phyloP scores from a whole-genome alignment of 2,329 filamentous ascomycete species.

The Thelonectria discophora region DNA sequence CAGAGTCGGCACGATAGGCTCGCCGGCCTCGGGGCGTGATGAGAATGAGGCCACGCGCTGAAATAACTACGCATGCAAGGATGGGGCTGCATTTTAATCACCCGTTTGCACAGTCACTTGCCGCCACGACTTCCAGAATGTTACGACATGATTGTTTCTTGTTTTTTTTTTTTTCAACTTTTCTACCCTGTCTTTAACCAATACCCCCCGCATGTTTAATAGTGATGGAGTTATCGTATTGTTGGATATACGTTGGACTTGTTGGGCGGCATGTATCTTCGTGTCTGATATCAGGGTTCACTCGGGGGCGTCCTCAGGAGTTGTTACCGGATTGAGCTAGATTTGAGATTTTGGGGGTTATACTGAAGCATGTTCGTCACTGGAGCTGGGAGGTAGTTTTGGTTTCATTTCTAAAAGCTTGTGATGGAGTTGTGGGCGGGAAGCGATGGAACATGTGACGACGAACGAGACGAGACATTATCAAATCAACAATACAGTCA shows the following conservation, averaged over 20 bases:
- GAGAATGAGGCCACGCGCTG: not conserved
- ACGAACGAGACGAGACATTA: slow-evolving; percentile 4
- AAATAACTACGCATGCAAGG: not conserved
- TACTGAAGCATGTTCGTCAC: slow-evolving; percentile 6
- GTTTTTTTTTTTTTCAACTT: slow-evolving; percentile 13
- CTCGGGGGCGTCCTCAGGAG: slow-evolving; percentile 38
- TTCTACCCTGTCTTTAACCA: slow-evolving; percentile 27
- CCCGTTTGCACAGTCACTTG: not conserved
- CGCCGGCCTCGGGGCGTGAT: not conserved
- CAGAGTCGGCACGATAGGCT: not conserved
- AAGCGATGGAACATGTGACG: slow-evolving; percentile 4
- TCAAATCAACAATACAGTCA: not conserved
- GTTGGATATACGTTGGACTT: slow-evolving; percentile 12
- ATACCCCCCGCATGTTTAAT: slow-evolving; percentile 39
- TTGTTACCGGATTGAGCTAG: slow-evolving; percentile 10
- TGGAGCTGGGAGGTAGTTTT: slow-evolving; percentile 8
- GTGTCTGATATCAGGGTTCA: slow-evolving; percentile 27
- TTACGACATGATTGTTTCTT: slow-evolving; percentile 21
- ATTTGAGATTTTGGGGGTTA: slow-evolving; percentile 12
- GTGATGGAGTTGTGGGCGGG: slow-evolving; percentile 23
- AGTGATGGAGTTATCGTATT: slow-evolving; percentile 4
- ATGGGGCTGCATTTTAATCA: not conserved
- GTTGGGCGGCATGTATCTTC: slow-evolving; percentile 21
- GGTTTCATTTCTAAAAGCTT: slow-evolving; percentile 6
- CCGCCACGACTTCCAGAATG: slow-evolving; percentile 1